Conservation (phyloP, 345 rosid species). For the Populus deltoides region DNA sequence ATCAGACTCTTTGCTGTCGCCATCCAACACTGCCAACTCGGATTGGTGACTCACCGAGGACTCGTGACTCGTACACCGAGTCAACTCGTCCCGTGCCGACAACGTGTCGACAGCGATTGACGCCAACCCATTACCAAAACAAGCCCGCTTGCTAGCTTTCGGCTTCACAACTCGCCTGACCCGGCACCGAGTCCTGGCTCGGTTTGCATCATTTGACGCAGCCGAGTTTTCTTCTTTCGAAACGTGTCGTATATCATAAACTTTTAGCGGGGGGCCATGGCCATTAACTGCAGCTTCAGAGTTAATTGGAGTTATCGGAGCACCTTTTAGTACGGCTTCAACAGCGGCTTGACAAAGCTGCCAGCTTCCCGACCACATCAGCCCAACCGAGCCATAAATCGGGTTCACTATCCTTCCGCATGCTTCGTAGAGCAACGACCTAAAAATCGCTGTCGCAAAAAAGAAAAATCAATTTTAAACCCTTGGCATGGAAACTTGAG, state of each 20-base stretch:
- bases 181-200: constrained; percentile 50
- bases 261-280: constrained; percentile 72
- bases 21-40: constrained; percentile 55
- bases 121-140: not conserved
- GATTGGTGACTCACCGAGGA: constrained; percentile 91
- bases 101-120: not conserved
- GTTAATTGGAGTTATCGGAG: constrained; percentile 68
- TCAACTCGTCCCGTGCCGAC: constrained; percentile 29
- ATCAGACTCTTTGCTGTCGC: constrained; percentile 57
- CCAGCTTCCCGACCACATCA: constrained; percentile 94
- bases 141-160: constrained; percentile 16
- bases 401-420: constrained; percentile 97
- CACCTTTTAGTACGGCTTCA: constrained; percentile 81
- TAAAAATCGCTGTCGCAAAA: constrained; percentile 61
- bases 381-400: constrained; percentile 89
- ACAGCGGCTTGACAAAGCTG: constrained; percentile 94
- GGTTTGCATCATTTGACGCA: constrained; percentile 31
- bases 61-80: constrained; percentile 72
- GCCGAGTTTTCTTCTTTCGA: constrained; percentile 68
- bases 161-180: constrained; percentile 43
- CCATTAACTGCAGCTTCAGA: constrained; percentile 64
- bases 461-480: not conserved
- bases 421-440: constrained; percentile 94
- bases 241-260: constrained; percentile 83
- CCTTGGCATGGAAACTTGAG: not conserved